Evolutionary conservation across 2,329 filamentous ascomycete species (phyloP).

Genomic region (Arthroderma uncinatum): DNA sequence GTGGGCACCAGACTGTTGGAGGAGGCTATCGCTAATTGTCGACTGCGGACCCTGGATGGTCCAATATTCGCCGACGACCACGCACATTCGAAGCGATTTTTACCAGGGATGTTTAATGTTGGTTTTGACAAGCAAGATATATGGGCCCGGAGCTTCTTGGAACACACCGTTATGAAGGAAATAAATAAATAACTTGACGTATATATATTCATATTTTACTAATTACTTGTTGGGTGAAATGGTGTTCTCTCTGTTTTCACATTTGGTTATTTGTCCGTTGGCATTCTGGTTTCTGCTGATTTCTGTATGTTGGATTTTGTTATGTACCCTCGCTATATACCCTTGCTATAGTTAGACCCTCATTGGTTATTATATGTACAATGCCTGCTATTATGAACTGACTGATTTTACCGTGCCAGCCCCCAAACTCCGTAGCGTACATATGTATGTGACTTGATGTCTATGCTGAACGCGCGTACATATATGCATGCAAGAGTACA

Average conservation of each 20-base stretch:
- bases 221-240: not conserved
- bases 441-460: not conserved
- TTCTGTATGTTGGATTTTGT: not conserved
- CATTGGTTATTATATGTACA: not conserved
- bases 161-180: conserved; percentile 21
- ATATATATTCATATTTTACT: not conserved
- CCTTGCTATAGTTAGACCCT: not conserved
- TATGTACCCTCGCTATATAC: conserved; percentile 6
- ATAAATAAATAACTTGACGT: conserved; percentile 1
- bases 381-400: not conserved
- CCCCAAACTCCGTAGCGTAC: not conserved
- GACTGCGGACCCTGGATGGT: conserved; percentile 56
- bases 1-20: conserved; percentile 62
- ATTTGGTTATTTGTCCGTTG: not conserved
- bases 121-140: conserved; percentile 50
- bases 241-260: not conserved
- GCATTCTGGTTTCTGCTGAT: not conserved
- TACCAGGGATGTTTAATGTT: conserved; percentile 53
- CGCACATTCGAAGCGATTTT: conserved; percentile 57
- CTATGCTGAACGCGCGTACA: not conserved
- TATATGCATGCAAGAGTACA: too few relatives aligned
- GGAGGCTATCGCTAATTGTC: conserved; percentile 58
- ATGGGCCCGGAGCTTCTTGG: conserved; percentile 38
- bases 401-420: not conserved
- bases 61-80: conserved; percentile 64